Evolutionary conservation across 352 stramenopile genomes (phyloP).

Genomic region (Globisporangium sylvaticum): DNA sequence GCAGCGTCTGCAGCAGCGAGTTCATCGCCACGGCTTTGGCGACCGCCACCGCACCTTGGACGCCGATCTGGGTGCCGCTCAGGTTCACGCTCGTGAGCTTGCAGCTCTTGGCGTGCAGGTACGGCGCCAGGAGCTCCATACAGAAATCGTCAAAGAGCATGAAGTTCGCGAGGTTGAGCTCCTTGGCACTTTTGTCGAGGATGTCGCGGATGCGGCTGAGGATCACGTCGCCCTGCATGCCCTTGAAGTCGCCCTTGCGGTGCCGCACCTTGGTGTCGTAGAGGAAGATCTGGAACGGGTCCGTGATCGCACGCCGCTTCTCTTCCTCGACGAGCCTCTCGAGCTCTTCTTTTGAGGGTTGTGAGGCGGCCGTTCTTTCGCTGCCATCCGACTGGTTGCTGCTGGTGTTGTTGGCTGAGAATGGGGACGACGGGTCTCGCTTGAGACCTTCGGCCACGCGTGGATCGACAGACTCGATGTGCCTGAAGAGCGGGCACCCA

Average conservation of each 20-base stretch:
- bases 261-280: slow-evolving; percentile 61
- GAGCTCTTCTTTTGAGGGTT: slow-evolving; percentile 22
- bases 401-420: background rate
- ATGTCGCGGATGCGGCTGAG: slow-evolving; percentile 52
- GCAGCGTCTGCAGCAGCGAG: slow-evolving; percentile 33
- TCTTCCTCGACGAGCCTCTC: slow-evolving; percentile 61
- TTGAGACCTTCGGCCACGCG: slow-evolving; percentile 53
- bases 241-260: slow-evolving; percentile 65
- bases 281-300: slow-evolving; percentile 60
- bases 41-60: slow-evolving; percentile 35
- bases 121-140: slow-evolving; percentile 46
- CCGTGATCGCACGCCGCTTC: slow-evolving; percentile 48
- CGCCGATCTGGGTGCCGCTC: slow-evolving; percentile 44
- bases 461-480: slow-evolving; percentile 51
- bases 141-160: slow-evolving; percentile 54
- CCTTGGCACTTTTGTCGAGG: slow-evolving; percentile 24
- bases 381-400: background rate
- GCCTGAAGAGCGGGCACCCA: slow-evolving; percentile 42
- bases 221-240: slow-evolving; percentile 45
- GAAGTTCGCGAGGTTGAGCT: slow-evolving; percentile 54
- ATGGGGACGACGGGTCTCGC: slow-evolving; percentile 11
- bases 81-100: slow-evolving; percentile 44
- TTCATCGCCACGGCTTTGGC: slow-evolving; percentile 32
- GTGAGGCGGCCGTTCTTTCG: slow-evolving; percentile 3
- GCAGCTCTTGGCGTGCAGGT: slow-evolving; percentile 48